These are phyloP conservation scores for Asterophora lycoperdoides DNA, from an alignment of 768 basidiomycete genomes.

Conservation along the genomic window DNA sequence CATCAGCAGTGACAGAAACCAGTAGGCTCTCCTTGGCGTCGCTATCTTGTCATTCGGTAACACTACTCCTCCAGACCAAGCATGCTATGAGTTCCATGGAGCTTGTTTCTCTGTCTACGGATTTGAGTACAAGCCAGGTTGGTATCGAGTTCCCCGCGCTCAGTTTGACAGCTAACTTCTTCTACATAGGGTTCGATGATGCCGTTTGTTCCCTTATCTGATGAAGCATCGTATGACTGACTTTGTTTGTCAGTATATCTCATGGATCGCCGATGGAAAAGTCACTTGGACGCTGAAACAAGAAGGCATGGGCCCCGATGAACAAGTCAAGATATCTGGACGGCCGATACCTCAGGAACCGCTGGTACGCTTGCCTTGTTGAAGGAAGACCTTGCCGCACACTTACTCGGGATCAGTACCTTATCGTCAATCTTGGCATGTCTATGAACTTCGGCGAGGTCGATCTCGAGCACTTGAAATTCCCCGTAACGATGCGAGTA, in stretches of 20 bases:
- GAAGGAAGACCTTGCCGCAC: background rate
- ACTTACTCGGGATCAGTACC: slow-evolving; percentile 46
- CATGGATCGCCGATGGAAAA: slow-evolving; percentile 66
- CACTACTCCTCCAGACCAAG: slow-evolving; percentile 43
- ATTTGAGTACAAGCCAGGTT: slow-evolving; percentile 76
- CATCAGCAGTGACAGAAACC: slow-evolving; percentile 63
- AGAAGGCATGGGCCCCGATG: slow-evolving; percentile 54
- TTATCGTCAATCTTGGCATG: slow-evolving; percentile 84
- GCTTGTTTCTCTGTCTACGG: slow-evolving; percentile 71
- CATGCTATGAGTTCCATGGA: slow-evolving; percentile 55
- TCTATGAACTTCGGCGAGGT: slow-evolving; percentile 72
- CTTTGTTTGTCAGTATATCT: slow-evolving; percentile 53
- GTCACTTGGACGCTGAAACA: slow-evolving; percentile 68
- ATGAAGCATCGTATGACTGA: background rate
- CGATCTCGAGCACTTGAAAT: slow-evolving; percentile 65
- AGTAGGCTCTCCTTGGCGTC: slow-evolving; percentile 30
- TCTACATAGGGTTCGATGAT: slow-evolving; percentile 38
- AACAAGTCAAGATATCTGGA: slow-evolving; percentile 53
- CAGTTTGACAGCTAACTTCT: background rate
- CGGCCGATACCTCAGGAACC: slow-evolving; percentile 81
- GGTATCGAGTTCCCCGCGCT: background rate
- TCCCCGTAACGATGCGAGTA: slow-evolving; percentile 71
- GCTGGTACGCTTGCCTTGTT: slow-evolving; percentile 44
- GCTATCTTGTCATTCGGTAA: background rate
- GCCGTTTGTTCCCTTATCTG: slow-evolving; percentile 37